Evolutionary conservation across 1,284 basidiomycete genomes (phyloP).

Genomic region (Cryptococcus sp.): DNA sequence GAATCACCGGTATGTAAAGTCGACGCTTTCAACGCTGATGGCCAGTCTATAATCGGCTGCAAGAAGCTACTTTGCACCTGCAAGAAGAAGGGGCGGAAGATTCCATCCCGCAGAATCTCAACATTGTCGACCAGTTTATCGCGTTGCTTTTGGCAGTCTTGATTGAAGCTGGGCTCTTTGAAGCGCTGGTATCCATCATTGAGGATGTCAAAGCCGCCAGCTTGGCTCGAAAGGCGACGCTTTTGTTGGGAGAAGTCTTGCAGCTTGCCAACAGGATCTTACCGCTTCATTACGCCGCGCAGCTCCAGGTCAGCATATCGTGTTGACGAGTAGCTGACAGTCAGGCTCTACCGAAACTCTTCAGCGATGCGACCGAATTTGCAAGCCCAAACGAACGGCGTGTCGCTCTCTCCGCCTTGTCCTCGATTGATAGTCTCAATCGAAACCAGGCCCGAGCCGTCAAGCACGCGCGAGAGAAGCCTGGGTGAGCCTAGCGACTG

Average conservation of each 20-base stretch:
- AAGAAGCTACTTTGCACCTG: conserved; percentile 33
- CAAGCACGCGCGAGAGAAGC: conserved; percentile 9
- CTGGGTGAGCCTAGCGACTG: conserved; percentile 6
- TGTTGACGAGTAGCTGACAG: too few relatives aligned
- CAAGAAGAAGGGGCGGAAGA: conserved; percentile 26
- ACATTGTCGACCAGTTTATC: conserved; percentile 88
- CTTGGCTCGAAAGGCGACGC: conserved; percentile 76
- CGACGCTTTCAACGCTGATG: not conserved
- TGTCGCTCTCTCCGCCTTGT: conserved; percentile 75
- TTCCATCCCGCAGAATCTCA: conserved; percentile 59
- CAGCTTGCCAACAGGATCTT: conserved; percentile 82
- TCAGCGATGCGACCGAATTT: conserved; percentile 73
- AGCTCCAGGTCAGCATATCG: conserved; percentile 60
- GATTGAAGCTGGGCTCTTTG: conserved; percentile 77
- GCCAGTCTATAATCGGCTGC: conserved; percentile 38
- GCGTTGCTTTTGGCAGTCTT: conserved; percentile 83
- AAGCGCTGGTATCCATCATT: conserved; percentile 75
- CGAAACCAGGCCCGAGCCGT: conserved; percentile 56
- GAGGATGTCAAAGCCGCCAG: conserved; percentile 58
- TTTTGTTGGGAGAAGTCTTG: conserved; percentile 87
- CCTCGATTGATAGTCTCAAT: conserved; percentile 86
- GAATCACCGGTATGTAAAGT: conserved; percentile 65
- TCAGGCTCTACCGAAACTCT: conserved; percentile 78
- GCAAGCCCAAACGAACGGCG: conserved; percentile 59
- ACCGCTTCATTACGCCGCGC: conserved; percentile 74